A percentile compares a stretch with the other conserved stretches of the same genome.
Evolutionary conservation across 1,139 yeast genomes (phyloP).

Genomic region (Taphrina sp.): DNA sequence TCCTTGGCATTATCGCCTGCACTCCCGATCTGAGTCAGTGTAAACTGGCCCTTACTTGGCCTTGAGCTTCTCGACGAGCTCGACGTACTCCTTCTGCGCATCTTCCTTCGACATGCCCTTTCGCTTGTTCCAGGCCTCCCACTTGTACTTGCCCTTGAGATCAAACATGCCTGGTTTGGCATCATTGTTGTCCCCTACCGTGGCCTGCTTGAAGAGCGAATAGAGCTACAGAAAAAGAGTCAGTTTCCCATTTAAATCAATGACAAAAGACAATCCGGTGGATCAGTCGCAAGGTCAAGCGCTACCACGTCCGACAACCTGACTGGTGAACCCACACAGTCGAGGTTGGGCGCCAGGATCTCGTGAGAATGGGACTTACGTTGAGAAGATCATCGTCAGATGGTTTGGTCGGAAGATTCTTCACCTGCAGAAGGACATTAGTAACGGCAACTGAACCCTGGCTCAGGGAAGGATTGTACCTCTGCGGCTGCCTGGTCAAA

Average conservation of each 20-base stretch:
- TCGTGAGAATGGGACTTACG: too few relatives aligned
- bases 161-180: conserved; percentile 79
- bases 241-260: too few relatives aligned
- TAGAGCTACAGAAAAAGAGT: conserved; percentile 55
- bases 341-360: too few relatives aligned
- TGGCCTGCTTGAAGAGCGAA: conserved; percentile 94
- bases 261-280: too few relatives aligned
- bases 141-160: conserved; percentile 79
- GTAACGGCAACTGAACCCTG: too few relatives aligned
- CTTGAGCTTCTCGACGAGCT: conserved; percentile 64
- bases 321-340: too few relatives aligned
- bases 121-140: conserved; percentile 92
- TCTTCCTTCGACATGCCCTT: conserved; percentile 85
- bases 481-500: conserved; percentile 32
- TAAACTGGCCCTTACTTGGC: too few relatives aligned
- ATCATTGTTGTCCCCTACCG: conserved; percentile 89
- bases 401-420: conserved; percentile 73
- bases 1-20: too few relatives aligned
- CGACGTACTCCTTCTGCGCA: conserved; percentile 85
- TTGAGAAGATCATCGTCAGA: conserved; percentile 77
- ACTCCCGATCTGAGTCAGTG: too few relatives aligned
- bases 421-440: conserved; percentile 38
- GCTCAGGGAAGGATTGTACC: too few relatives aligned
- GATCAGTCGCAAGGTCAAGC: too few relatives aligned
- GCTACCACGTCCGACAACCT: too few relatives aligned